Evolutionary conservation across 768 basidiomycete genomes (phyloP).

Genomic region (Cantharellus anzutake): DNA sequence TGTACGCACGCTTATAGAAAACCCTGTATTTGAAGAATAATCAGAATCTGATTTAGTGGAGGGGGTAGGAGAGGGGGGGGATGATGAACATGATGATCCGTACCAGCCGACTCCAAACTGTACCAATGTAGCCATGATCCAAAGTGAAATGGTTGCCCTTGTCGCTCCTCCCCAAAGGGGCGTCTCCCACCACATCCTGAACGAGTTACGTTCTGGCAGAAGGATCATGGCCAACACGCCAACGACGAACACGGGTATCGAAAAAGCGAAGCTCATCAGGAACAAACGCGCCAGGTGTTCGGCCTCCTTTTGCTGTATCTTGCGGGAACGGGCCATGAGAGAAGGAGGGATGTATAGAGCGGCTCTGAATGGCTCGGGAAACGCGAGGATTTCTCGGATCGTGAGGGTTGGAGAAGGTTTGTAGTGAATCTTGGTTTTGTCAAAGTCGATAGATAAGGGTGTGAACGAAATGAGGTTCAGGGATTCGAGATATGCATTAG

Average conservation of each 20-base stretch:
- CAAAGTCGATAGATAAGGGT: slow-evolving; percentile 25
- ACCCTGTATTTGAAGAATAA: slow-evolving; percentile 8
- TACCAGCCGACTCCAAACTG: slow-evolving; percentile 20
- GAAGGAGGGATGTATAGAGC: slow-evolving; percentile 35
- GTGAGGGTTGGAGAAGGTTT: slow-evolving; percentile 36
- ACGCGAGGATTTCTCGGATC: slow-evolving; percentile 39
- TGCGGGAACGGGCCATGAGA: slow-evolving; percentile 37
- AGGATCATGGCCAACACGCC: slow-evolving; percentile 61
- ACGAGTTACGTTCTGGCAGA: slow-evolving; percentile 26
- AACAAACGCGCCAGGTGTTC: slow-evolving; percentile 33
- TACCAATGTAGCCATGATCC: slow-evolving; percentile 18
- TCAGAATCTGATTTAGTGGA: not conserved
- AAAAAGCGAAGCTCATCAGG: slow-evolving; percentile 34
- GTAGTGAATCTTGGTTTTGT: slow-evolving; percentile 29
- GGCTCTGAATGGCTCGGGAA: slow-evolving; percentile 27
- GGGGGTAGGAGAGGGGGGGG: not conserved
- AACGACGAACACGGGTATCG: slow-evolving; percentile 67
- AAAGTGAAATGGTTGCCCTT: slow-evolving; percentile 17
- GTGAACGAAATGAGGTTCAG: slow-evolving; percentile 11
- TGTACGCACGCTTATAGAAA: slow-evolving; percentile 17
- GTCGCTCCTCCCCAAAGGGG: slow-evolving; percentile 20
- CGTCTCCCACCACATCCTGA: slow-evolving; percentile 21
- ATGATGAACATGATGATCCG: slow-evolving; percentile 1
- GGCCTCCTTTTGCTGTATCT: slow-evolving; percentile 41
- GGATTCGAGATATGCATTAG: slow-evolving; percentile 19